Percentiles rank a stretch among this genome's conserved stretches.
Evolutionary conservation across 2,329 filamentous ascomycete genomes (phyloP).

Genomic region (Colletotrichum orchidophilum): DNA sequence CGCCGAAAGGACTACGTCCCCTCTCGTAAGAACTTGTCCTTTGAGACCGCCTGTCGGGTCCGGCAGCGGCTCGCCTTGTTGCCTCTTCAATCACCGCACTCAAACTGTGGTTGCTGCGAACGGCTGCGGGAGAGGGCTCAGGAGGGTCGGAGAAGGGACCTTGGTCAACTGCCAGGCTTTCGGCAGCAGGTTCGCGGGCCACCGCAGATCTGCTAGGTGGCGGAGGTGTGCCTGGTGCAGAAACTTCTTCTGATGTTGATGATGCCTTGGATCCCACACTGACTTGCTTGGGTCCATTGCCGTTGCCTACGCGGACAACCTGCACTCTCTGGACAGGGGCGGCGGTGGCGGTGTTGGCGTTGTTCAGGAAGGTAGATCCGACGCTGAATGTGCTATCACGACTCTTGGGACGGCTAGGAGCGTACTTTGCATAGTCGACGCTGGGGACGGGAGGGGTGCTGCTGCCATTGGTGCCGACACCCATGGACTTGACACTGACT

Average conservation of each 20-base stretch:
- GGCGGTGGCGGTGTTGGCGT: constrained; percentile 66
- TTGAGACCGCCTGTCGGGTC: constrained; percentile 40
- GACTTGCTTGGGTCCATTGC: constrained; percentile 54
- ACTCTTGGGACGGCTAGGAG: constrained; percentile 59
- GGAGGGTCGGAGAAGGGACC: constrained; percentile 70
- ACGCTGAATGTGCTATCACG: constrained; percentile 71
- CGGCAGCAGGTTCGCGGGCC: constrained; percentile 51
- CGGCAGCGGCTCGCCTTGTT: constrained; percentile 48
- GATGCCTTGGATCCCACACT: constrained; percentile 47
- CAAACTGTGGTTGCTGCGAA: constrained; percentile 56
- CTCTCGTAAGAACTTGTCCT: constrained; percentile 40
- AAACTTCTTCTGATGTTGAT: constrained; percentile 27
- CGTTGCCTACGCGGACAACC: constrained; percentile 66
- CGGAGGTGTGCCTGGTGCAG: constrained; percentile 28
- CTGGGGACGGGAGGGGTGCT: constrained; percentile 76
- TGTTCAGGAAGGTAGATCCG: constrained; percentile 75
- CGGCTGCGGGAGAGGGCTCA: constrained; percentile 34
- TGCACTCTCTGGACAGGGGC: constrained; percentile 64
- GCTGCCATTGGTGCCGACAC: constrained; percentile 62
- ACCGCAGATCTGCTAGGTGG: constrained; percentile 35
- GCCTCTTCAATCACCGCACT: constrained; percentile 67
- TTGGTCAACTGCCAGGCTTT: constrained; percentile 58
- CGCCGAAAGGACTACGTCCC: constrained; percentile 63
- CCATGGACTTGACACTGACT: constrained; percentile 85
- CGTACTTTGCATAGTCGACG: constrained; percentile 73